These are phyloP conservation scores for Iberis pinnata DNA, from an alignment of 345 rosid species.

Conservation along the genomic window DNA sequence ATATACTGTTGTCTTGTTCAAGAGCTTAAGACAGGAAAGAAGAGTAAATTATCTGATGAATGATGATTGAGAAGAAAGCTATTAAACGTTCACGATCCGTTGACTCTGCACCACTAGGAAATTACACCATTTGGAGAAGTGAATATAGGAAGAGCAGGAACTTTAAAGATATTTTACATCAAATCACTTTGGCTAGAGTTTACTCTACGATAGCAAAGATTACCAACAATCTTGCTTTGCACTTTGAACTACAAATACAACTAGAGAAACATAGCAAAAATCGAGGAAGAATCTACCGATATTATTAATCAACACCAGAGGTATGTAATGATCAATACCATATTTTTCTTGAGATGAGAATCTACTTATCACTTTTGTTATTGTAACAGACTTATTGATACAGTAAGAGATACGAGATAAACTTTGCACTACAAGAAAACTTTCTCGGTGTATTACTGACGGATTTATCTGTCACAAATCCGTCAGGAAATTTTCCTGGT, in stretches of 20 bases:
- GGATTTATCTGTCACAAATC: too few species aligned
- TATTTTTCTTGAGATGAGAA: too few species aligned
- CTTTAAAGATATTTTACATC: conserved; percentile 64
- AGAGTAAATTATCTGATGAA: conserved; percentile 57
- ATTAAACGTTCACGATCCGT: conserved; percentile 72
- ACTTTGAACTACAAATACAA: conserved; percentile 52
- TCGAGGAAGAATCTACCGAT: conserved; percentile 51
- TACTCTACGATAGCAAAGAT: conserved; percentile 65
- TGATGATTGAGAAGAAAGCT: conserved; percentile 76
- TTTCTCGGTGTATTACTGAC: too few species aligned
- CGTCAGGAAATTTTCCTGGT: too few species aligned
- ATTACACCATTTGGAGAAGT: conserved; percentile 77
- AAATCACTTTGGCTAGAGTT: conserved; percentile 85
- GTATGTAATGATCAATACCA: too few species aligned
- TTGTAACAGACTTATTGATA: too few species aligned
- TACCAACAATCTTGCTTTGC: conserved; percentile 51
- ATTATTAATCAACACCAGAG: conserved; percentile 62
- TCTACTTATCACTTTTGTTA: too few species aligned
- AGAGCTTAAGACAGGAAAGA: conserved; percentile 66
- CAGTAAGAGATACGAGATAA: too few species aligned
- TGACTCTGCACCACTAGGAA: conserved; percentile 71
- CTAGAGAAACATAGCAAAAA: conserved; percentile 48
- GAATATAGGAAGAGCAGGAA: conserved; percentile 55
- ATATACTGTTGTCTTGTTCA: conserved; percentile 12
- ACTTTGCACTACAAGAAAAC: too few species aligned